Evolutionary conservation across 179 eudicot genomes (phyloP), one percentile per base, ranked within the genome.

Genomic region (Spinacia oleracea): DNA sequence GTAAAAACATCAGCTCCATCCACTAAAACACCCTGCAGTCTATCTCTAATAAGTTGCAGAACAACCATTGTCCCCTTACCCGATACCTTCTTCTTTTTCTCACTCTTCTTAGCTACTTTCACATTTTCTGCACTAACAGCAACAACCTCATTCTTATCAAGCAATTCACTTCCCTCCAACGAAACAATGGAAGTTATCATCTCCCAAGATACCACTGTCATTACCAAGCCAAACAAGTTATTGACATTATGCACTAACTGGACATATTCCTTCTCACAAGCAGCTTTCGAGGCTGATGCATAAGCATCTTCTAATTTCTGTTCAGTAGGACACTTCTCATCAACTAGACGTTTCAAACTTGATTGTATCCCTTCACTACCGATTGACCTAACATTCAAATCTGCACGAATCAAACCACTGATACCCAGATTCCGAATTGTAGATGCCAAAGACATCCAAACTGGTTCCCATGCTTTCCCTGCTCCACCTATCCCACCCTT

Each of bases 11-110:
- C 83, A 76, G 59, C 78, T 16, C 40, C 66, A 53, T 82, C 88
- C 11, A 40, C 72, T 16, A 56, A 74, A 48, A 63, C 74, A 53
- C 83, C 75, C 80, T 68, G 81, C 87, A 95, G 32, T 62, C 81
- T 88, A 23, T 89, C 94, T 83, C 84, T 89, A 14, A 96, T 71
- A 78, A 89, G 83, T 76, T 91, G 88, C 80, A 93, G 70, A 34
- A 94, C 70, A 9, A 79, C 88, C 42, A 73, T 64, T 56, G 90
- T 88, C 40, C 99, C 99, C 85, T 91, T 96, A 9, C 99, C 99
- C 69, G 90, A 80, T 62, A 90, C 91, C 79, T 83, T 84, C 74
- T 87, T 94, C 86, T 83, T 90, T 82, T 92, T 91, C 45, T 93
- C 93, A 46, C 82, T 82, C 85, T 89, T 89, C 82, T 87, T 92